phyloP scores from a whole-genome alignment of 768 basidiomycete genomes.

The Tylopilus plumbeoviolaceoides region DNA sequence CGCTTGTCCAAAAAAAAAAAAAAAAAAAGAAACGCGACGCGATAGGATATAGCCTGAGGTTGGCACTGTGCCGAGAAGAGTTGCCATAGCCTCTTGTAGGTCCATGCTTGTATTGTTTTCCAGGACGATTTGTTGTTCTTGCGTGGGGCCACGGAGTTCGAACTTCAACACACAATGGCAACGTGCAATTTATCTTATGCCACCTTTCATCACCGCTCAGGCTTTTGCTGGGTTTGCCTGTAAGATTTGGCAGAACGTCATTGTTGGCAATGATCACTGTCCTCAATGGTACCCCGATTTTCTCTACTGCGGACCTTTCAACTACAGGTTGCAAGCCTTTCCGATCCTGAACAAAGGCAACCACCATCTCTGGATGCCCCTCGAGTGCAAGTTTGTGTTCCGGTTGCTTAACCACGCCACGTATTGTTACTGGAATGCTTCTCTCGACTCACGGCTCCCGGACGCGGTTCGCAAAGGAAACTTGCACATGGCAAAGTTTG shows the following conservation, averaged over 20 bases:
- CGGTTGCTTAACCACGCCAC: neutral
- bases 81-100: slow-evolving; percentile 7
- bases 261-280: neutral
- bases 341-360: neutral
- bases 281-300: neutral
- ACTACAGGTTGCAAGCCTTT: neutral
- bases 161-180: no score
- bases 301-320: neutral
- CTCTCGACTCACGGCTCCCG: neutral
- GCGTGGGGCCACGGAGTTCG: neutral
- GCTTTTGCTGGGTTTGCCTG: no score
- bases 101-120: neutral
- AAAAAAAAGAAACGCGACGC: no score
- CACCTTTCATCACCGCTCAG: no score
- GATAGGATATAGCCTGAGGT: neutral
- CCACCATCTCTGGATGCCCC: neutral
- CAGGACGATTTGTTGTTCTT: neutral
- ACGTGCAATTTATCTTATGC: no score
- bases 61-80: neutral
- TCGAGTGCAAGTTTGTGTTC: neutral
- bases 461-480: neutral
- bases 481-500: neutral
- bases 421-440: neutral
- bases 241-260: neutral
- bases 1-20: no score